Evolutionary conservation across 371 early-diverging fungal species (phyloP).

Genomic region (Saksenaea vasiformis): DNA sequence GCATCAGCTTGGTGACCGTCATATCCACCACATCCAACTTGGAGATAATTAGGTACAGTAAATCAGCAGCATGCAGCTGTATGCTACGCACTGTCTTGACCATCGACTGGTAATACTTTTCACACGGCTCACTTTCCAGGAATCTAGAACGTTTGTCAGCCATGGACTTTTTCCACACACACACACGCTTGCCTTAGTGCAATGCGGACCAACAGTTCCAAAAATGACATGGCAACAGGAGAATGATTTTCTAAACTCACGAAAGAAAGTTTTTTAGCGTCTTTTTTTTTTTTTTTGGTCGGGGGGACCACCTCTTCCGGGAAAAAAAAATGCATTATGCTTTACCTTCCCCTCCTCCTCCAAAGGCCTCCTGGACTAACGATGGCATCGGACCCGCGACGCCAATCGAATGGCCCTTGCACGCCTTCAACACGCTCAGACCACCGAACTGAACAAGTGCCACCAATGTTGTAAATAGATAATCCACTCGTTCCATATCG

Average conservation of each 20-base stretch:
- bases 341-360: too few relatives aligned
- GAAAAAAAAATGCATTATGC: too few relatives aligned
- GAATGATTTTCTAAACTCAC: constrained; percentile 1
- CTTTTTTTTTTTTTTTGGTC: too few relatives aligned
- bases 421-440: constrained; percentile 57
- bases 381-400: constrained; percentile 18
- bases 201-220: constrained; percentile 43
- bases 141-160: constrained; percentile 30
- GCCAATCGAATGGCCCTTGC: constrained; percentile 33
- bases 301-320: too few relatives aligned
- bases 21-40: constrained; percentile 58
- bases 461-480: constrained; percentile 61
- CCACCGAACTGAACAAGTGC: constrained; percentile 62
- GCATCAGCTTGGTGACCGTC: constrained; percentile 54
- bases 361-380: constrained; percentile 22
- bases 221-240: constrained; percentile 24
- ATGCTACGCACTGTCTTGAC: constrained; percentile 41
- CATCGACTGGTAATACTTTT: constrained; percentile 23
- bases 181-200: constrained; percentile 23
- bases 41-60: constrained; percentile 62
- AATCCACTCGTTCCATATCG: constrained; percentile 68
- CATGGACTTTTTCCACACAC: neutral
- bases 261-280: too few relatives aligned
- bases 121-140: constrained; percentile 39
- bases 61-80: constrained; percentile 65